phyloP scores from a whole-genome alignment of 2,329 filamentous ascomycete genomes.

The Raffaelea deltoideospora region DNA sequence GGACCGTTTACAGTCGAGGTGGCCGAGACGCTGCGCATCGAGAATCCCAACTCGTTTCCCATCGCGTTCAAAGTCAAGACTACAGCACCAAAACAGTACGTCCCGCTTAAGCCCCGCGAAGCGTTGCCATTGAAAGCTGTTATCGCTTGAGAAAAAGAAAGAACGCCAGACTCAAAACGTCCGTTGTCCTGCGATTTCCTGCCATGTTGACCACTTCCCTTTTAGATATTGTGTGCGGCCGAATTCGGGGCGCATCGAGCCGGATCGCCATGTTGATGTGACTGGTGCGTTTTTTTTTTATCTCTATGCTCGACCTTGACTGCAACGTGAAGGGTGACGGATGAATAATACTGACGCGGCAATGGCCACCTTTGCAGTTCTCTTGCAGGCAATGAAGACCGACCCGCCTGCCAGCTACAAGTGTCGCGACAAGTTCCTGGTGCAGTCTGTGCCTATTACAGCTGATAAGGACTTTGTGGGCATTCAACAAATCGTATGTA shows the following conservation, averaged over 20 bases:
- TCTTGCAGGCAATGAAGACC: conserved; percentile 95
- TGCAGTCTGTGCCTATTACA: conserved; percentile 40
- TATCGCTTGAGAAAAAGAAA: no score
- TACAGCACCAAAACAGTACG: conserved; percentile 95
- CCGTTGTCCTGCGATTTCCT: not conserved
- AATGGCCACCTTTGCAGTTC: conserved; percentile 40
- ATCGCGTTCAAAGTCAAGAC: conserved; percentile 87
- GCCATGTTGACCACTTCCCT: conserved; percentile 5
- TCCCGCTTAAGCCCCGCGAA: conserved; percentile 8
- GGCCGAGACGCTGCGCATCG: conserved; percentile 47
- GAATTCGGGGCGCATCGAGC: conserved; percentile 91
- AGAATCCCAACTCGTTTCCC: conserved; percentile 45
- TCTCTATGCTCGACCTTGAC: no score
- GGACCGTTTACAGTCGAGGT: conserved; percentile 55
- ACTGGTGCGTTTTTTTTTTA: conserved; percentile 63
- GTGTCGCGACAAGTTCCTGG: conserved; percentile 34
- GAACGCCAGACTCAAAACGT: no score
- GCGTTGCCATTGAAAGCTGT: not conserved
- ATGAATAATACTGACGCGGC: not conserved
- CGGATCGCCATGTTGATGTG: conserved; percentile 80
- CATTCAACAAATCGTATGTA: conserved; percentile 62
- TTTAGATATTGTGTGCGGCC: conserved; percentile 89
- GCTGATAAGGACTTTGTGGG: conserved; percentile 72
- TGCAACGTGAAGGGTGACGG: not conserved
- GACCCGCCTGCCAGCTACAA: conserved; percentile 75